A percentile compares a stretch with the other conserved stretches of the same genome.
These are phyloP conservation scores for Botrytis deweyae DNA, from an alignment of 2,329 filamentous ascomycete species.

Conservation along the genomic window DNA sequence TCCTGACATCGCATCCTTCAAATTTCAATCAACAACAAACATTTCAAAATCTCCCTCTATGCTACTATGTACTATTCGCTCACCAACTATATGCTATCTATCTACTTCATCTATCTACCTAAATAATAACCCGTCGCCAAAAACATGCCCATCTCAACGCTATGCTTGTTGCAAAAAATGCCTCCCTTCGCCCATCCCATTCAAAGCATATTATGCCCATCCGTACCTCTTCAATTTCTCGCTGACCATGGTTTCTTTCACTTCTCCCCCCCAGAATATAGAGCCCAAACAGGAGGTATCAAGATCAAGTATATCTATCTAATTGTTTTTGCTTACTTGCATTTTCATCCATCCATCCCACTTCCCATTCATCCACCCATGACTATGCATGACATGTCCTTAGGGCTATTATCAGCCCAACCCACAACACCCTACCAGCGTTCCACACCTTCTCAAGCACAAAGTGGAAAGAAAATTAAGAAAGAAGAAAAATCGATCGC, in stretches of 20 bases:
- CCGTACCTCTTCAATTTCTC: background rate
- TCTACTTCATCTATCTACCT: slow-evolving; percentile 13
- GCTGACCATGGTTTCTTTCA: background rate
- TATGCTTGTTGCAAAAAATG: slow-evolving; percentile 4
- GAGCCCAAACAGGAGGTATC: background rate
- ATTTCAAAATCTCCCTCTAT: background rate
- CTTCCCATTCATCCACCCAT: background rate
- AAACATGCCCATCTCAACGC: background rate
- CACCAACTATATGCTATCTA: slow-evolving; percentile 3
- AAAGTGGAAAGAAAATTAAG: slow-evolving; percentile 5
- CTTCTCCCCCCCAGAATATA: background rate
- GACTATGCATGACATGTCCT: background rate
- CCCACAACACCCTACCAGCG: slow-evolving; percentile 1
- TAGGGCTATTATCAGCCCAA: background rate
- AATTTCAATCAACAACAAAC: background rate
- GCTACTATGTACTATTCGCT: background rate
- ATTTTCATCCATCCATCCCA: background rate
- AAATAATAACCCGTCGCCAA: background rate
- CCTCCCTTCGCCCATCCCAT: background rate
- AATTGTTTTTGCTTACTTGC: slow-evolving; percentile 6
- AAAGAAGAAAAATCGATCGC: slow-evolving; percentile 11
- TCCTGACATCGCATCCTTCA: background rate
- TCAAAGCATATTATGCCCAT: background rate
- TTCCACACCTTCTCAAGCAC: background rate
- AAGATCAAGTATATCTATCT: slow-evolving; percentile 23